These are phyloP conservation scores for Penicillium maclennaniae DNA, from an alignment of 495 filamentous ascomycete species.

Conservation along the genomic window DNA sequence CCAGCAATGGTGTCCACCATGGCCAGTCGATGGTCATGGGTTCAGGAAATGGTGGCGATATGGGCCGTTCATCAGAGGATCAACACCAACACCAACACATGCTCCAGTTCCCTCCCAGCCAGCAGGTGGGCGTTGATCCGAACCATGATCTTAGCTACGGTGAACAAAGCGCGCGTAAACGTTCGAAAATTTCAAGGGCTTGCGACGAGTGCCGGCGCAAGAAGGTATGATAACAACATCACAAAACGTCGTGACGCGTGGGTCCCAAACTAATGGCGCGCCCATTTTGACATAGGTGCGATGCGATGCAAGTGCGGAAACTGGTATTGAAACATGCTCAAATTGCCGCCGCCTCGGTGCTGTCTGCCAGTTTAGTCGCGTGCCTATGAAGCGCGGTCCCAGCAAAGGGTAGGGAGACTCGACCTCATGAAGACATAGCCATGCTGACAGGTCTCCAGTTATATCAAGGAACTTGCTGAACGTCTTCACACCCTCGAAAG, in stretches of 20 bases:
- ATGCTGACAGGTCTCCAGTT: constrained; percentile 49
- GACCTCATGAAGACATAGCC: not conserved
- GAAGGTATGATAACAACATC: constrained; percentile 53
- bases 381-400: constrained; percentile 91
- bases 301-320: constrained; percentile 83
- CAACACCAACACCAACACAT: constrained; percentile 47
- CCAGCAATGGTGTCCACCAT: constrained; percentile 40
- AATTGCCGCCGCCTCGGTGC: constrained; percentile 77
- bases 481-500: constrained; percentile 80
- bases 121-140: constrained; percentile 50
- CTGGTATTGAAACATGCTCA: constrained; percentile 73
- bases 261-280: constrained; percentile 18
- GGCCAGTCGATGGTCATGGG: constrained; percentile 43
- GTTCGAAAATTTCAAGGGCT: constrained; percentile 87
- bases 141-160: constrained; percentile 50
- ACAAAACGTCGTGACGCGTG: constrained; percentile 15
- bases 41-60: constrained; percentile 38
- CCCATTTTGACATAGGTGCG: constrained; percentile 57
- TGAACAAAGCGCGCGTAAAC: constrained; percentile 70
- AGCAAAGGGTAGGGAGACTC: constrained; percentile 73
- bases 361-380: constrained; percentile 82
- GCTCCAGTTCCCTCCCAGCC: constrained; percentile 45
- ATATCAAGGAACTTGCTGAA: constrained; percentile 95
- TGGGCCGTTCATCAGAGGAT: constrained; percentile 39
- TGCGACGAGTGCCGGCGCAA: constrained; percentile 95